These are phyloP conservation scores for Cryoendolithus antarcticus DNA, from an alignment of 2,329 filamentous ascomycete genomes.

Conservation along the genomic window DNA sequence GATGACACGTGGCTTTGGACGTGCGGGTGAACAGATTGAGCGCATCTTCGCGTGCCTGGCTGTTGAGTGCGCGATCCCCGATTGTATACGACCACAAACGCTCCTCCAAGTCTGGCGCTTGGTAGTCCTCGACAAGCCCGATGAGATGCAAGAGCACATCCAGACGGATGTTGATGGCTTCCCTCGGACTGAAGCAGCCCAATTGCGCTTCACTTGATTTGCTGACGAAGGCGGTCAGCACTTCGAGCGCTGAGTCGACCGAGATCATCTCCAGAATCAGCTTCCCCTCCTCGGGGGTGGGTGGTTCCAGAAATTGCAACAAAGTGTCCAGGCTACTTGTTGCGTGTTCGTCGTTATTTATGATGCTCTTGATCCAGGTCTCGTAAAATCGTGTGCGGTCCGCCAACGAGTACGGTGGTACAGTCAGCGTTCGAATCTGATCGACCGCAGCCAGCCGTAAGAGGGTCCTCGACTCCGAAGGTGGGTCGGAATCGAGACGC, in stretches of 20 bases:
- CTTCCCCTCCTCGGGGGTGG: constrained; percentile 7
- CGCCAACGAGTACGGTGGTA: constrained; percentile 4
- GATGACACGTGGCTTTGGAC: neutral
- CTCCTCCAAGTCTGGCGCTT: constrained; percentile 5
- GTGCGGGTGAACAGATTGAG: constrained; percentile 3
- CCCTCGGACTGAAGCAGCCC: neutral
- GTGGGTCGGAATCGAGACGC: constrained; percentile 7
- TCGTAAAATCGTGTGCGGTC: constrained; percentile 13
- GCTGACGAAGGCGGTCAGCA: constrained; percentile 25
- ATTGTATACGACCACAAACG: constrained; percentile 9
- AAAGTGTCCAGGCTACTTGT: constrained; percentile 15
- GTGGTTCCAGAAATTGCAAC: constrained; percentile 8
- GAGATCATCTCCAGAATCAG: constrained; percentile 13
- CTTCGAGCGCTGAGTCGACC: constrained; percentile 21
- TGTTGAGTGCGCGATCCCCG: constrained; percentile 12
- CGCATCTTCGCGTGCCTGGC: constrained; percentile 5
- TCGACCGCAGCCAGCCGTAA: constrained; percentile 10
- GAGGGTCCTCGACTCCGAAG: constrained; percentile 2
- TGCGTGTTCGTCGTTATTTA: constrained; percentile 7
- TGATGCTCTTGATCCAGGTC: constrained; percentile 12
- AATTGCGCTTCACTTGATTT: neutral
- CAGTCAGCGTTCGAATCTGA: constrained; percentile 9
- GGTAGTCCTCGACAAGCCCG: constrained; percentile 2
- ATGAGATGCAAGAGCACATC: constrained; percentile 45
- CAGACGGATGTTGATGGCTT: constrained; percentile 23